These are phyloP conservation scores for Heritiera fomes DNA, from an alignment of 345 rosid species.

Conservation along the genomic window DNA sequence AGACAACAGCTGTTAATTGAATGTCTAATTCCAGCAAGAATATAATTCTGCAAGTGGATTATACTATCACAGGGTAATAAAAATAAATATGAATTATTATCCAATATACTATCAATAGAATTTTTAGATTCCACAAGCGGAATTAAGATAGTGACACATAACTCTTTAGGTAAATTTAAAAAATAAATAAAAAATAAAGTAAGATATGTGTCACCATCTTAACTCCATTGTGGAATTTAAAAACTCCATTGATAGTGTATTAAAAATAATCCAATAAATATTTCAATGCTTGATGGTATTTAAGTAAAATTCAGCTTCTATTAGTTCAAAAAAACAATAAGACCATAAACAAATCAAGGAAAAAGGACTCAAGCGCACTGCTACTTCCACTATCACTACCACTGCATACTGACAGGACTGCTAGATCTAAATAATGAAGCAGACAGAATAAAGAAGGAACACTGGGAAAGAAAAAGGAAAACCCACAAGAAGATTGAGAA, in stretches of 20 bases:
- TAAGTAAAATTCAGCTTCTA: background rate
- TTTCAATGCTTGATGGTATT: background rate
- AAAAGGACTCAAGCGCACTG: background rate
- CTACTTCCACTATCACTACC: background rate
- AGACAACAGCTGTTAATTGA: background rate
- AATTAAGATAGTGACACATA: too few species aligned
- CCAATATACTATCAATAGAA: too few species aligned
- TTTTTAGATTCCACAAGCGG: too few species aligned
- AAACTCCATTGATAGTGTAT: too few species aligned
- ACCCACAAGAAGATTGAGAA: background rate
- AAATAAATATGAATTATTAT: too few species aligned
- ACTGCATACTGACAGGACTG: background rate
- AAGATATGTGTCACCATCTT: too few species aligned
- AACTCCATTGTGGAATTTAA: too few species aligned
- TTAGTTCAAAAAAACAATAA: too few species aligned
- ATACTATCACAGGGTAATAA: too few species aligned
- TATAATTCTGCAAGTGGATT: background rate
- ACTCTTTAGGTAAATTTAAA: too few species aligned
- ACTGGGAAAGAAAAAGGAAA: background rate
- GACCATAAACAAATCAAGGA: background rate
- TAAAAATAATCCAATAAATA: background rate
- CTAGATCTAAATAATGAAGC: background rate
- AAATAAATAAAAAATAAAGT: too few species aligned
- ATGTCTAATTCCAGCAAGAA: background rate
- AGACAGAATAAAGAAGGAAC: background rate